Evolutionary conservation across 2,329 filamentous ascomycete genomes (phyloP).

Genomic region (Colletotrichum orbiculare): DNA sequence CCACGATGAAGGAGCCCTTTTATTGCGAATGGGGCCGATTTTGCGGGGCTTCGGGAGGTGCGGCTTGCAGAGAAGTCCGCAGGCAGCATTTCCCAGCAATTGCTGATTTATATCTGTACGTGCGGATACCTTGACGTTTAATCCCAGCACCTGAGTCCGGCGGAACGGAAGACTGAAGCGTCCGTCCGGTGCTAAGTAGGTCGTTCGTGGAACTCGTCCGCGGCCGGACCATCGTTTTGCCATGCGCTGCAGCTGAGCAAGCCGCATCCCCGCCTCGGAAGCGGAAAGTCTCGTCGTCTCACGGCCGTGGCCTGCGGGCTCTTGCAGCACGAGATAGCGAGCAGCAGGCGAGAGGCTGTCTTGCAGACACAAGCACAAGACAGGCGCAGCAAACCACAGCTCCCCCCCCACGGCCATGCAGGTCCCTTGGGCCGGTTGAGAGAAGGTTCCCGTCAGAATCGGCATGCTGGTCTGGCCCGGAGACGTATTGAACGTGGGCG

Average conservation of each 20-base stretch:
- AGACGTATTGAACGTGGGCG: slow-evolving; percentile 13
- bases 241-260: slow-evolving; percentile 16
- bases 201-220: slow-evolving; percentile 10
- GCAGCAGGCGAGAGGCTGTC: slow-evolving; percentile 5
- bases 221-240: slow-evolving; percentile 13
- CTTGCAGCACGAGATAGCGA: slow-evolving; percentile 17
- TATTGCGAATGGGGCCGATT: not conserved
- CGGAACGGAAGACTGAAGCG: not conserved
- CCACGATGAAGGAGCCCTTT: too few species aligned
- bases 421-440: slow-evolving; percentile 22
- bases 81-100: not conserved
- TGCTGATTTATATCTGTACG: too few species aligned
- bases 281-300: slow-evolving; percentile 26
- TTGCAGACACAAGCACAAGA: slow-evolving; percentile 27
- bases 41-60: slow-evolving; percentile 29
- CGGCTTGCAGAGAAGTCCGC: slow-evolving; percentile 23
- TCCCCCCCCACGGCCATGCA: slow-evolving; percentile 19
- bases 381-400: slow-evolving; percentile 18
- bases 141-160: too few species aligned
- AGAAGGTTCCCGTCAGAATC: slow-evolving; percentile 7
- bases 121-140: too few species aligned
- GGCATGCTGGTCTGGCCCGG: slow-evolving; percentile 8
- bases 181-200: not conserved
- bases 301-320: slow-evolving; percentile 2
- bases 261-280: slow-evolving; percentile 5